Evolutionary conservation across 1,139 yeast genomes (phyloP).

Genomic region (Wickerhamiella pararugosa): DNA sequence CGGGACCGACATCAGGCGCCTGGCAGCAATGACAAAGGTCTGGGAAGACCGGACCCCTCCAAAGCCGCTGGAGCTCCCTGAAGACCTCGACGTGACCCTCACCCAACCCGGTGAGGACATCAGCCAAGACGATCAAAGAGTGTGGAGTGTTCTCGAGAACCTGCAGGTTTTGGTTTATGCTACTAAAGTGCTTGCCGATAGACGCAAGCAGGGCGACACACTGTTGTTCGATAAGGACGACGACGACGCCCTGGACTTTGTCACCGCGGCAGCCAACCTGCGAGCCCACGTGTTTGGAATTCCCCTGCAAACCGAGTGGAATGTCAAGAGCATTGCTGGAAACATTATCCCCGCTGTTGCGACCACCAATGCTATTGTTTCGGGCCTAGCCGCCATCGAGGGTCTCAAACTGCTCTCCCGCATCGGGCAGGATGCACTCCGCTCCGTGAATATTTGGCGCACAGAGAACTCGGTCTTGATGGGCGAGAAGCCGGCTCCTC

Average conservation of each 20-base stretch:
- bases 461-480: conserved; percentile 56
- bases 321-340: conserved; percentile 88
- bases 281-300: conserved; percentile 63
- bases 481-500: conserved; percentile 43
- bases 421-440: conserved; percentile 19
- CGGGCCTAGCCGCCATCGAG: conserved; percentile 71
- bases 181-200: conserved; percentile 34
- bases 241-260: conserved; percentile 76
- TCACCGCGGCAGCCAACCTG: conserved; percentile 74
- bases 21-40: conserved; percentile 53
- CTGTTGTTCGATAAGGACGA: conserved; percentile 83
- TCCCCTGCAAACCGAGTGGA: conserved; percentile 63
- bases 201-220: conserved; percentile 29
- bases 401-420: conserved; percentile 40
- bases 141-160: conserved; percentile 54
- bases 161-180: conserved; percentile 43
- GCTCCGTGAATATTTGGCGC: conserved; percentile 46
- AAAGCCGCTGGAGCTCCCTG: conserved; percentile 33
- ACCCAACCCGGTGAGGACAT: conserved; percentile 16
- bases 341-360: conserved; percentile 98
- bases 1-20: conserved; percentile 55
- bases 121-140: conserved; percentile 39
- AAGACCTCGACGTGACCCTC: conserved; percentile 8
- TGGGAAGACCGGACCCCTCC: conserved; percentile 70
- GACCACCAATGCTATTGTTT: conserved; percentile 88